Evolutionary conservation across 306 rosid genomes (phyloP), one percentile per base, ranked within the genome.

Genomic region (Quercus dentata): DNA sequence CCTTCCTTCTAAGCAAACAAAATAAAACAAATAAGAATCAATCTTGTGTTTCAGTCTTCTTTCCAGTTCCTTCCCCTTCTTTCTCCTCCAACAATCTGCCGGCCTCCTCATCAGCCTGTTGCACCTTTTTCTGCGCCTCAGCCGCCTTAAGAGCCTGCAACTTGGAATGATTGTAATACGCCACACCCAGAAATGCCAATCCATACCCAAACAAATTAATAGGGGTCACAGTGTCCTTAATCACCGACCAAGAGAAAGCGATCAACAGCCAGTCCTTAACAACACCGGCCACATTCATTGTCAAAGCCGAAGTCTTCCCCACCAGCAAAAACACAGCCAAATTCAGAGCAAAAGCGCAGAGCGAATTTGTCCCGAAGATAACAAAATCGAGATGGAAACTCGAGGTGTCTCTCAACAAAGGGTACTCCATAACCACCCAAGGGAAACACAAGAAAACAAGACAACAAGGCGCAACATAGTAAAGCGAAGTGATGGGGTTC

Each of bases 201-300:
- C 93, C 95, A 65, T 95, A 95, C 0, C 99, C 99, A 20, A 95
- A 76, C 87, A 95, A 83, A 67, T 95, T 95, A 35, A 95, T 30
- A 1, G 99, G 87, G 0, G 99, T 95, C 61, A 95, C 97, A 0
- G 87, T 92, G 70, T 92, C 99, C 96, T 92, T 95, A 6, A 95
- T 95, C 79, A 95, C 99, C 1, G 99, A 95, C 99, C 99, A 95
- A 6, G 99, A 95, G 84, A 95, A 95, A 0, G 97, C 98, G 56
- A 95, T 95, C 91, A 95, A 72, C 14, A 95, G 87, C 99, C 98
- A 95, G 75, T 95, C 99, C 81, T 95, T 95, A 33, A 93, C 98
- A 49, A 93, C 99, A 14, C 99, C 99, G 44, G 99, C 99, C 18
- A 95, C 99, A 74, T 95, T 95, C 99, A 95, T 93, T 0, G 99